Evolutionary conservation across 805 yeast species (phyloP).

Genomic region (Schizosaccharomyces lindneri): DNA sequence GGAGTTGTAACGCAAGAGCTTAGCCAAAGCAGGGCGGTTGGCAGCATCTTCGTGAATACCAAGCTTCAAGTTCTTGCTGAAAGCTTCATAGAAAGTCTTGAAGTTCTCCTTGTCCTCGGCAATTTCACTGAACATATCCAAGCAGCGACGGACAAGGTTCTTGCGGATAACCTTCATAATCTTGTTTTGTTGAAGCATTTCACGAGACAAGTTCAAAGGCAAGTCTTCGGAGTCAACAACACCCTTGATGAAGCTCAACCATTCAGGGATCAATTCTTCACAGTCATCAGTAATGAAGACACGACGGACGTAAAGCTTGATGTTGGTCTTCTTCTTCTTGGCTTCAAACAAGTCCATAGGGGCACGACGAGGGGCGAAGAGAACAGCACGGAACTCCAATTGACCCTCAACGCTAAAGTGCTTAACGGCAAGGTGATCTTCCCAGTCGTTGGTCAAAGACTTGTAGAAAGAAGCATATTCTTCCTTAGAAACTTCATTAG

Average conservation of each 20-base stretch:
- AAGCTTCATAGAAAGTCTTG: constrained; percentile 92
- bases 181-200: constrained; percentile 98
- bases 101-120: constrained; percentile 98
- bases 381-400: constrained; percentile 93
- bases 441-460: constrained; percentile 98
- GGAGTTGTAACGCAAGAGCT: constrained; percentile 88
- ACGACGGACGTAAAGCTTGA: constrained; percentile 95
- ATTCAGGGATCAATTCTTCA: constrained; percentile 96
- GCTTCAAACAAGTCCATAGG: constrained; percentile 95
- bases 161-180: constrained; percentile 96
- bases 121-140: constrained; percentile 96
- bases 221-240: constrained; percentile 98
- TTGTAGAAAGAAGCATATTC: constrained; percentile 98
- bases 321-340: constrained; percentile 97
- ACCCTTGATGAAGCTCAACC: constrained; percentile 94
- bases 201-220: constrained; percentile 99
- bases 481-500: constrained; percentile 88
- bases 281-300: constrained; percentile 99
- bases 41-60: constrained; percentile 98
- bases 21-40: constrained; percentile 88
- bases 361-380: constrained; percentile 96
- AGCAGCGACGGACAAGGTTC: constrained; percentile 94
- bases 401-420: constrained; percentile 99
- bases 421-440: constrained; percentile 97
- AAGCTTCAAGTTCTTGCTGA: constrained; percentile 91